Base-by-base conservation (phyloP, 129 eudicot genomes). In the Arctium lappa region DNA sequence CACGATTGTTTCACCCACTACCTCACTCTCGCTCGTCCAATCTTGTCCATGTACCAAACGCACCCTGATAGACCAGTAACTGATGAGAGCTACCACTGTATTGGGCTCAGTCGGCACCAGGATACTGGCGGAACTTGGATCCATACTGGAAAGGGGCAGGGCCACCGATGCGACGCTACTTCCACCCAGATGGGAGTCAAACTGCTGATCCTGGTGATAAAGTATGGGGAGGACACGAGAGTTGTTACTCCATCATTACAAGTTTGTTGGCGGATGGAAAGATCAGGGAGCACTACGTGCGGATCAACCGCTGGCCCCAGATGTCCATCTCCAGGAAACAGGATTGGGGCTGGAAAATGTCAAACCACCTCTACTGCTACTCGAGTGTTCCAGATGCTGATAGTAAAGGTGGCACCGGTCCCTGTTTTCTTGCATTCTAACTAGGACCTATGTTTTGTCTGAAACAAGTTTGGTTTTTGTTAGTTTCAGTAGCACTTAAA, bases 151-250 rank as follows among this genome's bases (percentile, higher is more conserved):
- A 74, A 33, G 89, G 94, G n/a, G 84, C 85, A 0, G 88, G 94
- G 18, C 80, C 76, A 22, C 83, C 73, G 7, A 88, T 93, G 98
- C 90, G 88, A n/a, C 88, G 98, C 13, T 87, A 93, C 85, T 93
- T 93, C 76, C 96, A 89, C 71, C 87, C 89, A 9, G 98, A 94
- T 70, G 98, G 96, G 27, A 92, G 92, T 86, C 88, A 86, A 76
- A 90, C 94, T 31, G 96, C 96, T 13, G 98, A 92, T 62, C 83
- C 88, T 2, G 94, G 79, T 31, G 98, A 94, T 86, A 76, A 3
- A 62, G 94, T 94, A 34, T 92, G 97, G 98, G 98, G 98, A 11
- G 98, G 97, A 8, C 97, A 94, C 4, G 97, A 92, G 81, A 83
- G 90, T 13, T 86, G 96, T 83, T 94, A 89, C 82, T 85, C 92